Base-by-base conservation (phyloP, 345 rosid genomes). In the Eutrema japonicum region DNA sequence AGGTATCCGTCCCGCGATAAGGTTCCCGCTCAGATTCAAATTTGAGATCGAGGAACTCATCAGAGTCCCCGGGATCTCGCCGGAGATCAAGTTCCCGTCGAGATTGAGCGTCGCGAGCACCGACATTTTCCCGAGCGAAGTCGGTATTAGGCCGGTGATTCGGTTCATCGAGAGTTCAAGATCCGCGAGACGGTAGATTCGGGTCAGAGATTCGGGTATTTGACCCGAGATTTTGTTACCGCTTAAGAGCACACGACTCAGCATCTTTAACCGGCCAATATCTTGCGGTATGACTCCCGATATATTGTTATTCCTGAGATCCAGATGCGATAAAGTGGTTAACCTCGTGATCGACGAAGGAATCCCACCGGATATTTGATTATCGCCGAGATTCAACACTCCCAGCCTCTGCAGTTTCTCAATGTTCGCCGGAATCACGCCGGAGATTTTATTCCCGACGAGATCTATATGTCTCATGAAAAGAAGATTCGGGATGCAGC, bases 371-470 rank as follows among this genome's bases (percentile, higher is more conserved):
- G 77, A 72, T 38, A 93, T 60, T 46, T 73, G 65, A 48, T 93
- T 89, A 32, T 93, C 97, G 6, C 93, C 97, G 29, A 93, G 84
- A 63, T 90, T 90, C 36, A 93, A 50, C 8, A 93, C 89, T 2
- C 78, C 66, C 11, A 87, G 83, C 46, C 72, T 80, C 66, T 63
- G 67, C 10, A 93, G 81, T 38, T 78, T 78, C 27, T 96, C 98
- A 10, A 93, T 82, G 10, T 72, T 48, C 3, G 66, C 26, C 12
- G 98, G 97, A 62, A 93, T 87, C 27, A 11, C 11, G 48, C 98
- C 98, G 64, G 89, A 87, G 18, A 93, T 43, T 59, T 76, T 55
- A 55, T 93, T 93, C 2, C 96, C 98, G 45, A 84, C 73, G 16
- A 93, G 87, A 71, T 93, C 98, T 30, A 93, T 66, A 30, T 85